phyloP scores from a whole-genome alignment of 352 stramenopile genomes.

The Aphanomyces stellatus region DNA sequence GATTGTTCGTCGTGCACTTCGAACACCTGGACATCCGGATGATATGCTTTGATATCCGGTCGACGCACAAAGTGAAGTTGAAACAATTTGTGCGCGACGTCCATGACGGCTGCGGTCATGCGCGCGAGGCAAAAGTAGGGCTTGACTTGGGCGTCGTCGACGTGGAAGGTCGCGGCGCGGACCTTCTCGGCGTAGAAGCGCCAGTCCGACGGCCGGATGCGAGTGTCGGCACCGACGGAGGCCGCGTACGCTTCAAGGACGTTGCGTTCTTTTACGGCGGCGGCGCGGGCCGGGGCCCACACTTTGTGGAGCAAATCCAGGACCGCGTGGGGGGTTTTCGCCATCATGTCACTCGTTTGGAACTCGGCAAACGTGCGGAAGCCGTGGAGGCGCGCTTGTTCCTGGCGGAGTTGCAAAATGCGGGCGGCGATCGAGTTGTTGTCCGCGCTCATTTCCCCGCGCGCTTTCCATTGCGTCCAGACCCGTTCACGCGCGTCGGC shows the following conservation, averaged over 20 bases:
- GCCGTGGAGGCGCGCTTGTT: slow-evolving; percentile 38
- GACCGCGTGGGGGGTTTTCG: slow-evolving; percentile 43
- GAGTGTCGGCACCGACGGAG: slow-evolving; percentile 27
- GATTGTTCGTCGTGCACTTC: slow-evolving; percentile 34
- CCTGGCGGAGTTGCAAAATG: slow-evolving; percentile 46
- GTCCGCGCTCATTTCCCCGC: slow-evolving; percentile 37
- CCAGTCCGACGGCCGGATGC: slow-evolving; percentile 60
- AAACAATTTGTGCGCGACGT: slow-evolving; percentile 52
- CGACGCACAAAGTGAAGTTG: slow-evolving; percentile 39
- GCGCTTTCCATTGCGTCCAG: slow-evolving; percentile 35
- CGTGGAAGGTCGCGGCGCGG: slow-evolving; percentile 40
- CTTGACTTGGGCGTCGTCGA: slow-evolving; percentile 55
- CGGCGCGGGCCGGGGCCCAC: slow-evolving; percentile 29
- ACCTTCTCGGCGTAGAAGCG: slow-evolving; percentile 59
- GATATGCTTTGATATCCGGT: slow-evolving; percentile 43
- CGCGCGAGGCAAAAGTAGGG: slow-evolving; percentile 51
- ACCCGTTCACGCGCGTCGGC: slow-evolving; percentile 41
- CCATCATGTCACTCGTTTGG: slow-evolving; percentile 57
- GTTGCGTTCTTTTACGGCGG: slow-evolving; percentile 36
- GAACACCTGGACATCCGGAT: slow-evolving; percentile 56
- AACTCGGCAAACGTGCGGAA: slow-evolving; percentile 50
- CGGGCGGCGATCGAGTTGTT: slow-evolving; percentile 44
- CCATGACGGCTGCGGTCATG: slow-evolving; percentile 43
- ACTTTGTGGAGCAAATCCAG: slow-evolving; percentile 35
- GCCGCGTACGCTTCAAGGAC: slow-evolving; percentile 39